A percentile compares a stretch with the other conserved stretches of the same genome.
phyloP scores from a whole-genome alignment of 805 yeast genomes.

The Nakazawaea populi region DNA sequence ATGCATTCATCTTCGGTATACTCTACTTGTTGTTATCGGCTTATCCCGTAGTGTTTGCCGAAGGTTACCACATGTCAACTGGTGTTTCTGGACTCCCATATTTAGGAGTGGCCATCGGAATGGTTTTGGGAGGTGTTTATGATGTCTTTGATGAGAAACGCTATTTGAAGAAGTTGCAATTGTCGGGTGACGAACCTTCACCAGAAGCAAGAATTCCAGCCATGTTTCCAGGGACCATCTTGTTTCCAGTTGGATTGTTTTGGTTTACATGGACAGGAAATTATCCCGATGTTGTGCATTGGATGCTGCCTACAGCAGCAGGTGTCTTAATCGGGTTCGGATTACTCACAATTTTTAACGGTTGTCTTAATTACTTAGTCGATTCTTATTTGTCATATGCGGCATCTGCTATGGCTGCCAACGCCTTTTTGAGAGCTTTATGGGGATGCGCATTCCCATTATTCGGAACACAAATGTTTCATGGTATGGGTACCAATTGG shows the following conservation, averaged over 20 bases:
- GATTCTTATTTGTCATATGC: slow-evolving; percentile 68
- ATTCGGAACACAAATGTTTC: slow-evolving; percentile 67
- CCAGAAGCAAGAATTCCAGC: slow-evolving; percentile 84
- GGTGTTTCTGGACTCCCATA: slow-evolving; percentile 79
- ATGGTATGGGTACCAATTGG: slow-evolving; percentile 65
- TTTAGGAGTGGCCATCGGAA: slow-evolving; percentile 67
- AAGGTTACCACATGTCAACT: slow-evolving; percentile 53
- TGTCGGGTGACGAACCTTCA: slow-evolving; percentile 49
- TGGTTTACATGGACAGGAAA: slow-evolving; percentile 91
- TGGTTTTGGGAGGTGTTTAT: slow-evolving; percentile 47
- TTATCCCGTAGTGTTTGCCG: slow-evolving; percentile 62
- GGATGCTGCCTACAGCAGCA: slow-evolving; percentile 71
- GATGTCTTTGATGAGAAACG: slow-evolving; percentile 50
- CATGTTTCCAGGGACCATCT: slow-evolving; percentile 63
- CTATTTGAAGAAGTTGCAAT: slow-evolving; percentile 40
- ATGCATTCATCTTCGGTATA: slow-evolving; percentile 77
- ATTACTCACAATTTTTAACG: slow-evolving; percentile 58
- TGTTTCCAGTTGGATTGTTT: slow-evolving; percentile 72
- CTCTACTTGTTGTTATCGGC: slow-evolving; percentile 70
- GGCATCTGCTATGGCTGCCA: slow-evolving; percentile 75
- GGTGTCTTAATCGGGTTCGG: slow-evolving; percentile 66
- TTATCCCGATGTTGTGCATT: slow-evolving; percentile 63
- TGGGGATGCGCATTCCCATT: slow-evolving; percentile 52
- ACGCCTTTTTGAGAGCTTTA: slow-evolving; percentile 59
- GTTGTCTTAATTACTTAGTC: slow-evolving; percentile 65